Conservation (phyloP, 306 rosid species). For the Calophaca sinica region DNA sequence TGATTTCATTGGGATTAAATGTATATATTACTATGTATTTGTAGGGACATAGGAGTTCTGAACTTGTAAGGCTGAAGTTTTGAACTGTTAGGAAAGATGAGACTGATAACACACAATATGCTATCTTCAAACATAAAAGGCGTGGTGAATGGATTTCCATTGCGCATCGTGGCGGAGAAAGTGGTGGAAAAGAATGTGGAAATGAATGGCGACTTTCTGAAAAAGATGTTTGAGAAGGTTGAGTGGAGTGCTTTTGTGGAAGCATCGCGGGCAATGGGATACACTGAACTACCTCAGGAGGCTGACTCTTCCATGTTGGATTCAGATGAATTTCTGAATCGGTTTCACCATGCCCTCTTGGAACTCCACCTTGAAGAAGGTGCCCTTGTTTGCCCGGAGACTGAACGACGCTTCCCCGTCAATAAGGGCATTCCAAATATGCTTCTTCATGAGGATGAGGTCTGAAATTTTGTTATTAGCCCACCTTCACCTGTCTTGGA, state of each 20-base stretch:
- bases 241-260: constrained; percentile 78
- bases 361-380: constrained; percentile 96
- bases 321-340: constrained; percentile 73
- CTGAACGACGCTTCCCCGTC: constrained; percentile 78
- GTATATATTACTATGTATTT: not conserved
- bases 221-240: constrained; percentile 78
- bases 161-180: constrained; percentile 74
- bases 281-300: constrained; percentile 75
- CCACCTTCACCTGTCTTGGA: no score
- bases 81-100: constrained; percentile 55
- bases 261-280: constrained; percentile 73
- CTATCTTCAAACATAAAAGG: constrained; percentile 89
- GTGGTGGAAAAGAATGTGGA: constrained; percentile 76
- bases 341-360: constrained; percentile 88
- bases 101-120: constrained; percentile 92
- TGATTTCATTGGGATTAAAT: not conserved
- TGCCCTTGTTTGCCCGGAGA: constrained; percentile 83
- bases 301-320: constrained; percentile 71
- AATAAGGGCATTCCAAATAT: constrained; percentile 88
- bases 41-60: not conserved
- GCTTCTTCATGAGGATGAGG: constrained; percentile 96
- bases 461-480: constrained; percentile 50
- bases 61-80: not conserved
- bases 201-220: constrained; percentile 69
- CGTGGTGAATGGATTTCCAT: constrained; percentile 77